Conservation (phyloP, 139 green algal genomes). For the Dunaliella sp. region DNA sequence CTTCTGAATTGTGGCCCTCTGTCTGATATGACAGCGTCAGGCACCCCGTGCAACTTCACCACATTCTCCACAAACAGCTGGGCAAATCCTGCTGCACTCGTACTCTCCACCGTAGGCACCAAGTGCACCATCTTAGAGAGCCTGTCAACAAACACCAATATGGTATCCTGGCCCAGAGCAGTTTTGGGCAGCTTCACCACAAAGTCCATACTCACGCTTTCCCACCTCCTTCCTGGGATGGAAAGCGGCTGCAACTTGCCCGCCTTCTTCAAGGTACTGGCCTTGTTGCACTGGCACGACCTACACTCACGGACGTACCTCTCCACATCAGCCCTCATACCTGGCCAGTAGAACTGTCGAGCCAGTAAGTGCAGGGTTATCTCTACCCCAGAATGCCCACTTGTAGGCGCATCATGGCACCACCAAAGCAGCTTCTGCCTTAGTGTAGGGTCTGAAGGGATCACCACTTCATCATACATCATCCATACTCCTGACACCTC, state of each 20-base stretch:
- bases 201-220: conserved; percentile 54
- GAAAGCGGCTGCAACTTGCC: conserved; percentile 28
- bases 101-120: conserved; percentile 5
- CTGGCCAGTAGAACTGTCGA: conserved; percentile 27
- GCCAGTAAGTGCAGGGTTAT: neutral
- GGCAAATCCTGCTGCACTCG: neutral
- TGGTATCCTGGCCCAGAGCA: conserved; percentile 15
- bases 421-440: too few species aligned
- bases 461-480: too few species aligned
- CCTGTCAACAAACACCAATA: conserved; percentile 43
- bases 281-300: conserved; percentile 37
- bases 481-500: too few species aligned
- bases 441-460: too few species aligned
- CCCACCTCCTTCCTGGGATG: conserved; percentile 34
- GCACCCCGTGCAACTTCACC: conserved; percentile 25
- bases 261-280: conserved; percentile 1
- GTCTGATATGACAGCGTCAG: conserved; percentile 33
- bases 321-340: neutral
- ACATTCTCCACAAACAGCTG: conserved; percentile 39
- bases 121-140: conserved; percentile 40
- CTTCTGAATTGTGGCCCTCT: conserved; percentile 24
- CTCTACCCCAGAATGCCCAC: conserved; percentile 1
- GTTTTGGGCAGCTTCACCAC: conserved; percentile 41
- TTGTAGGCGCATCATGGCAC: too few species aligned
- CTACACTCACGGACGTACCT: conserved; percentile 25